phyloP scores from a whole-genome alignment of 1,139 yeast species.

The Blastobotrys niveus region DNA sequence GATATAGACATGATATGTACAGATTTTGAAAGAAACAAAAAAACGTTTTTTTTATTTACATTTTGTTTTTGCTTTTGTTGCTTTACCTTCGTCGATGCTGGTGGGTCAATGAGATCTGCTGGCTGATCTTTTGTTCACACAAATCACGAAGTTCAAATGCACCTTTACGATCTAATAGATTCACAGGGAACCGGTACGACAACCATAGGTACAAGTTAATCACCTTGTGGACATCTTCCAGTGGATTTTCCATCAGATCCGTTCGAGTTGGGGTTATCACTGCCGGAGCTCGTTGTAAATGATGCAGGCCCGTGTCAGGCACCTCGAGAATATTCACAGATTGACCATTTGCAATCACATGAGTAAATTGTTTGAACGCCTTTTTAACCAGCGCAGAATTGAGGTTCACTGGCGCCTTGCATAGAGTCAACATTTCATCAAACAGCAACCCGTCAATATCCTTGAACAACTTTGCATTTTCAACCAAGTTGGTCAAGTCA shows the following conservation, averaged over 20 bases:
- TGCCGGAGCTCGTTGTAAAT: slow-evolving; percentile 17
- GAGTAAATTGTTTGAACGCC: slow-evolving; percentile 31
- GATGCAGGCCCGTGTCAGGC: slow-evolving; percentile 21
- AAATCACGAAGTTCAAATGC: slow-evolving; percentile 56
- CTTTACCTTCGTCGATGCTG: neutral
- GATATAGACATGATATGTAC: neutral
- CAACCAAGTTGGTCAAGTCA: slow-evolving; percentile 24
- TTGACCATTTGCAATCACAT: slow-evolving; percentile 29
- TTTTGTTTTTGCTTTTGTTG: neutral
- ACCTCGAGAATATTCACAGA: slow-evolving; percentile 30
- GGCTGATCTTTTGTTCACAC: slow-evolving; percentile 29
- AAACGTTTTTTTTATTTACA: neutral
- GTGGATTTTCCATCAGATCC: slow-evolving; percentile 22
- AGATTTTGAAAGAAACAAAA: neutral
- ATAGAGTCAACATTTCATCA: slow-evolving; percentile 30
- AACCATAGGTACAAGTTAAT: slow-evolving; percentile 78
- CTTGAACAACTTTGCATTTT: slow-evolving; percentile 27
- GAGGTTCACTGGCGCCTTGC: slow-evolving; percentile 35
- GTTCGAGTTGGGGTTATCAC: neutral
- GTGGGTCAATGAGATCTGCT: neutral
- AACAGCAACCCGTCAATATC: slow-evolving; percentile 29
- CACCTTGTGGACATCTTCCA: slow-evolving; percentile 68
- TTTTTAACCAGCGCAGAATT: slow-evolving; percentile 17
- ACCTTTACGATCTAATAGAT: slow-evolving; percentile 69
- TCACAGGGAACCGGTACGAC: slow-evolving; percentile 75